Evolutionary conservation across 345 rosid species (phyloP), one percentile per base, ranked within the genome.

Genomic region (Euphorbia peplus): DNA sequence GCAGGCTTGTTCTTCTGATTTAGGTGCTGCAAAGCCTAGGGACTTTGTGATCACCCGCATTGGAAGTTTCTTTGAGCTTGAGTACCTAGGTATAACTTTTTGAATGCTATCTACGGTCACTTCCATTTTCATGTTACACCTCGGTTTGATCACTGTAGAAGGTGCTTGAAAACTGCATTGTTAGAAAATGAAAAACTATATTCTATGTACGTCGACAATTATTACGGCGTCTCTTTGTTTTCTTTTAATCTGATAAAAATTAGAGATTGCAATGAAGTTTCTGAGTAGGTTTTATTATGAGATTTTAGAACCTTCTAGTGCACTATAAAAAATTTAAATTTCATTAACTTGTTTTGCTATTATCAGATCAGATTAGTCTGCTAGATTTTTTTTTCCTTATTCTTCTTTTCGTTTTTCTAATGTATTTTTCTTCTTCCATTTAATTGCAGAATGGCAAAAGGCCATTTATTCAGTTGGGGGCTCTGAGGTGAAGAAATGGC

Each of bases 41-140:
- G 98, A 92, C 79, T 87, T 95, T 59, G 96, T 95, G 74, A 83
- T 95, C 63, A 57, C 92, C 29, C 97, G 97, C 75, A 90, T 90
- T 57, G 99, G 99, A 73, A 85, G 70, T 75, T 95, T 88, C 88
- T 92, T 78, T 74, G 99, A 92, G 84, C 99, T 95, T 75, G 99
- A 95, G 77, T 95, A 92, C 83, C 84, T 81, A 73, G 99, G 99
- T 92, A 86, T 66, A 19, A 22, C 5, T 70, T 59, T 70, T 62
- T 44, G 60, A n/a, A 63, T 57, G 19, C 10, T n/a, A 50, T 25
- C 58, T 64, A 8, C 37, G 15, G 52, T 30, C 51, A 57, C 21
- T 30, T 42, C 56, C 48, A 21, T 69, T 47, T 0, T 22, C 46
- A 59, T 47, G 42, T 22, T 6, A 19, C 41, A 67, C 8, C 19